Percentiles rank a stretch among this genome's conserved stretches.
Evolutionary conservation across 352 stramenopile genomes (phyloP).

Genomic region (Plasmopara halstedii): DNA sequence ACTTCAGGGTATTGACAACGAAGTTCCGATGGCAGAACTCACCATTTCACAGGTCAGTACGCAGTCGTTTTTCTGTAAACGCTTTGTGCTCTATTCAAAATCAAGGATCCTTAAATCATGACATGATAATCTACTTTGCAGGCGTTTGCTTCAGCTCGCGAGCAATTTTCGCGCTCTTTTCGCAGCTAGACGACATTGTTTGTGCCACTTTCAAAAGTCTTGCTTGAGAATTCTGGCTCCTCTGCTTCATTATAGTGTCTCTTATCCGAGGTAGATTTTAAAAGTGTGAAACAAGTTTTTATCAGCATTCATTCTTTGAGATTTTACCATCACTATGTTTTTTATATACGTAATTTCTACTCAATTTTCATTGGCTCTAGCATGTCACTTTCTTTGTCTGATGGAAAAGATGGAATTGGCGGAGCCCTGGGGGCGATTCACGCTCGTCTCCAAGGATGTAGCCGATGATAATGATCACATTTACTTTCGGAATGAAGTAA

Average conservation of each 20-base stretch:
- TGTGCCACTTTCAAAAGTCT: slow-evolving; percentile 1
- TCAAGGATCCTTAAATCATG: slow-evolving; percentile 1
- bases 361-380: too few species aligned
- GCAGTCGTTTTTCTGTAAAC: not conserved
- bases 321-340: too few species aligned
- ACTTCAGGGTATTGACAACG: slow-evolving; percentile 81
- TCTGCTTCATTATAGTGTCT: too few species aligned
- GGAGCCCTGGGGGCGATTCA: slow-evolving; percentile 51
- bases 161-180: slow-evolving; percentile 87
- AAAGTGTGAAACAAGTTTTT: too few species aligned
- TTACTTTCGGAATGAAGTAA: slow-evolving; percentile 37
- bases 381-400: slow-evolving; percentile 16
- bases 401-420: not conserved
- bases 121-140: slow-evolving; percentile 13
- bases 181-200: slow-evolving; percentile 47
- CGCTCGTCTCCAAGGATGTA: slow-evolving; percentile 45
- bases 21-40: slow-evolving; percentile 80
- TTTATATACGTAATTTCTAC: too few species aligned
- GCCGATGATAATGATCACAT: slow-evolving; percentile 53
- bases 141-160: slow-evolving; percentile 76
- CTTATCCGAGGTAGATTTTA: too few species aligned
- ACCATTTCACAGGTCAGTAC: slow-evolving; percentile 69
- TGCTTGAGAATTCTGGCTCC: not conserved
- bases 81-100: not conserved
- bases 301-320: too few species aligned